phyloP scores from a whole-genome alignment of 2,329 filamentous ascomycete genomes.

The Penicillium sp. region DNA sequence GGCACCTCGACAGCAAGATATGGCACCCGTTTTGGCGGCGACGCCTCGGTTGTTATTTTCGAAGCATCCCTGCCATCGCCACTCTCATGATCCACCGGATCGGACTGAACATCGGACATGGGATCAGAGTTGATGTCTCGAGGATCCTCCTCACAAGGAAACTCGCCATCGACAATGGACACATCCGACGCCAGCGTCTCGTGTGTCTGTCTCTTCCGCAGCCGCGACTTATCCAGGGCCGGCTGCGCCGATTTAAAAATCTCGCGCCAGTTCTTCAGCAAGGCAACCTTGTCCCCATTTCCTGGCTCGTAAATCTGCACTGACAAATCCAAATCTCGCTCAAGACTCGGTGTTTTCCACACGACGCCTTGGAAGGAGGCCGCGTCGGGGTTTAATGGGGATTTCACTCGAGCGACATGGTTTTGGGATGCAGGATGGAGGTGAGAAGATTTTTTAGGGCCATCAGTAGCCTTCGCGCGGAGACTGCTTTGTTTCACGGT shows the following conservation, averaged over 20 bases:
- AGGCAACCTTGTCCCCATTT: slow-evolving; percentile 38
- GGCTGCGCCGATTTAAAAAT: slow-evolving; percentile 38
- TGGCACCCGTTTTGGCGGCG: no score
- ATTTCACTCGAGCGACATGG: slow-evolving; percentile 2
- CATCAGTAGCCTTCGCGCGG: slow-evolving; percentile 9
- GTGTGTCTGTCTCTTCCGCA: slow-evolving; percentile 13
- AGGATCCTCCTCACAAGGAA: slow-evolving; percentile 9
- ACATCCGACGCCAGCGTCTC: slow-evolving; percentile 1
- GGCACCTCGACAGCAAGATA: neutral
- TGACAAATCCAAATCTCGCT: slow-evolving; percentile 19
- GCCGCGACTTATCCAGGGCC: slow-evolving; percentile 21
- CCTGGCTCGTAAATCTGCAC: slow-evolving; percentile 36
- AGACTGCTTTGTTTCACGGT: slow-evolving; percentile 24
- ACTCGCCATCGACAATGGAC: slow-evolving; percentile 9
- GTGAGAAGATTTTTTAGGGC: slow-evolving; percentile 15
- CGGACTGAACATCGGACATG: slow-evolving; percentile 18
- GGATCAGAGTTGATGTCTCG: slow-evolving; percentile 12
- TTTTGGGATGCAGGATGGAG: no score
- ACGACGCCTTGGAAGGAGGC: slow-evolving; percentile 38
- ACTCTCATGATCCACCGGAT: no score
- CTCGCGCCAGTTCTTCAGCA: slow-evolving; percentile 45
- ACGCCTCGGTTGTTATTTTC: no score
- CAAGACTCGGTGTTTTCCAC: slow-evolving; percentile 32
- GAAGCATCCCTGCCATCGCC: no score
- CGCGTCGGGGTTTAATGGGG: slow-evolving; percentile 17